Evolutionary conservation across 164 flowering plant species (phyloP).

Genomic region (Stephania cephalantha): DNA sequence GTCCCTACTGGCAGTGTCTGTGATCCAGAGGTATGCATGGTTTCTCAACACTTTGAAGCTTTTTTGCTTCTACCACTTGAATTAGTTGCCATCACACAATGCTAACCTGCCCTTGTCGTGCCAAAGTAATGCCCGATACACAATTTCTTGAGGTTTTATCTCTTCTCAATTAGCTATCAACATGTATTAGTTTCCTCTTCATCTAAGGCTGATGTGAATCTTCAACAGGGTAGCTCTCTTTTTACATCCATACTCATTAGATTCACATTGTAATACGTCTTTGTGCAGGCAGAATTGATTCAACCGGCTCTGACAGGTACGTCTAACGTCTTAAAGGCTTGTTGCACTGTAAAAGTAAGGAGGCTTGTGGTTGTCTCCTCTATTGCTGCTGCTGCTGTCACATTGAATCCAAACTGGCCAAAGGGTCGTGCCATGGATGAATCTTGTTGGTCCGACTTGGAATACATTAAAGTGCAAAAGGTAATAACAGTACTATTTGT

Average conservation of each 20-base stretch:
- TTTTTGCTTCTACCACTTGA: no score
- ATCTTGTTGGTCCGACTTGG: slow-evolving; percentile 54
- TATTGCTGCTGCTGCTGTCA: slow-evolving; percentile 41
- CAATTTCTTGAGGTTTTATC: no score
- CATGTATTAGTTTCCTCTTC: no score
- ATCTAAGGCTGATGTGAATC: no score
- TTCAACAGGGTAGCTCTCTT: no score
- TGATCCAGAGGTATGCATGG: slow-evolving; percentile 20
- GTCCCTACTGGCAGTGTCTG: neutral
- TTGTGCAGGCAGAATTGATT: slow-evolving; percentile 35
- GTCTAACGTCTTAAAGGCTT: slow-evolving; percentile 51
- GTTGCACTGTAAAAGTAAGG: slow-evolving; percentile 34
- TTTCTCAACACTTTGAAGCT: no score
- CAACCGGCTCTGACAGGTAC: slow-evolving; percentile 33
- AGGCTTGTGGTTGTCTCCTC: slow-evolving; percentile 53
- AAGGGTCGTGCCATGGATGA: slow-evolving; percentile 44
- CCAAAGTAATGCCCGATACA: no score
- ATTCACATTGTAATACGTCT: slow-evolving; percentile 20
- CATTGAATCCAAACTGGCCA: slow-evolving; percentile 42
- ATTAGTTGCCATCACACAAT: no score
- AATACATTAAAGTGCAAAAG: slow-evolving; percentile 26
- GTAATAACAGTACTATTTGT: slow-evolving; percentile 28
- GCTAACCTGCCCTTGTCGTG: no score
- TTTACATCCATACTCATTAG: no score
- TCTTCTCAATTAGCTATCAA: no score